Evolutionary conservation across 208 protist species (phyloP).

Genomic region (Trypanosoma theileri): DNA sequence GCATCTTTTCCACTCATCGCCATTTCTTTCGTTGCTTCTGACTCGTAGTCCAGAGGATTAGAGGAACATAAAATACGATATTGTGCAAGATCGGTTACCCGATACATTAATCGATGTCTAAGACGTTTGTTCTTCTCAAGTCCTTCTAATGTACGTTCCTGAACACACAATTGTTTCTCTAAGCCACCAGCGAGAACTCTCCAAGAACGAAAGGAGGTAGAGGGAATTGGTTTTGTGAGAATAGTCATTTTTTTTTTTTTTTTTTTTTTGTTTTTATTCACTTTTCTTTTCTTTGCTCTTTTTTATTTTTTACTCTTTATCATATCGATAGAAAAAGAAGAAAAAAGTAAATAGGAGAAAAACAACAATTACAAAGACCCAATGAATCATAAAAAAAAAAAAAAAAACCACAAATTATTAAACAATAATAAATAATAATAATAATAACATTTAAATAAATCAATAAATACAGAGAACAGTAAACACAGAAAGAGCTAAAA

Average conservation of each 20-base stretch:
- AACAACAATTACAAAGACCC: background rate
- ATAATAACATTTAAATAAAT: background rate
- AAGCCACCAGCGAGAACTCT: conserved; percentile 35
- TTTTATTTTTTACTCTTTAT: background rate
- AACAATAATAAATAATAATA: too few relatives aligned
- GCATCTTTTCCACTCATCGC: background rate
- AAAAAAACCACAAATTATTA: too few relatives aligned
- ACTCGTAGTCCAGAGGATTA: conserved; percentile 38
- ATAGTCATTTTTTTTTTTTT: conserved; percentile 25
- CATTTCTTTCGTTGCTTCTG: background rate
- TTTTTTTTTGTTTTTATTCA: conserved; percentile 1
- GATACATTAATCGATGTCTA: conserved; percentile 27
- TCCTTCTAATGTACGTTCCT: conserved; percentile 40
- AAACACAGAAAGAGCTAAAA: too few relatives aligned
- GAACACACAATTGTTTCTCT: conserved; percentile 41
- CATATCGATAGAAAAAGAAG: conserved; percentile 3
- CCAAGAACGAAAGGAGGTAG: conserved; percentile 35
- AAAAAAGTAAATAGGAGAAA: background rate
- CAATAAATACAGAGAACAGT: too few relatives aligned
- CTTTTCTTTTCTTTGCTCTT: conserved; percentile 8
- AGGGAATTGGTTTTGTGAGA: conserved; percentile 12
- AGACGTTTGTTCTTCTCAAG: conserved; percentile 34
- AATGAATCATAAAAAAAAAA: too few relatives aligned
- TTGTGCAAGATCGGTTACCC: conserved; percentile 19
- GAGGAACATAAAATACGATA: conserved; percentile 53